Conservation (phyloP, 768 basidiomycete genomes). For the Russula virescens region DNA sequence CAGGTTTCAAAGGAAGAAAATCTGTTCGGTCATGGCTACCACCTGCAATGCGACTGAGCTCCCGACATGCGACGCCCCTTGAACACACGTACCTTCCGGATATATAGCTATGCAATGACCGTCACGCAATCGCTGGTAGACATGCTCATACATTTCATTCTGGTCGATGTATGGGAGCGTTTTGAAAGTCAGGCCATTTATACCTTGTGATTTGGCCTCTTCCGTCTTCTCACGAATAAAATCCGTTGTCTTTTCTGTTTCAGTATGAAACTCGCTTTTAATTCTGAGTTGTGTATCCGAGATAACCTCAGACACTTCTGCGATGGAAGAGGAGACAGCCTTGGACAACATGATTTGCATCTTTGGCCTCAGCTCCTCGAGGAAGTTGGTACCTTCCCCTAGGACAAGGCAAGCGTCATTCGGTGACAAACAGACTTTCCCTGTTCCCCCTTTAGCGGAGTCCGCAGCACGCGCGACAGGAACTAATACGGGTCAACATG, state of each 20-base stretch:
- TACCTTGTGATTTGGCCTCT: slow-evolving; percentile 53
- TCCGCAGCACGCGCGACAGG: slow-evolving; percentile 92
- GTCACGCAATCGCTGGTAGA: slow-evolving; percentile 79
- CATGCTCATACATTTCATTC: slow-evolving; percentile 88
- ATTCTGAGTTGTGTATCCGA: slow-evolving; percentile 81
- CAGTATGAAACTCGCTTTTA: slow-evolving; percentile 82
- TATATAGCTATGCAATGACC: slow-evolving; percentile 96
- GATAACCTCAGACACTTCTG: slow-evolving; percentile 83
- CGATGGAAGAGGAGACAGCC: slow-evolving; percentile 62
- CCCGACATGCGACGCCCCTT: slow-evolving; percentile 13
- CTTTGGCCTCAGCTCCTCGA: slow-evolving; percentile 60
- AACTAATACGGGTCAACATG: slow-evolving; percentile 42
- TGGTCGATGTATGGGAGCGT: slow-evolving; percentile 87
- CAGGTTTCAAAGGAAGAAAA: slow-evolving; percentile 93
- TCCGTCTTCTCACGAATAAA: slow-evolving; percentile 61
- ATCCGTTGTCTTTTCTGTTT: slow-evolving; percentile 65
- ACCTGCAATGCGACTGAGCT: slow-evolving; percentile 43
- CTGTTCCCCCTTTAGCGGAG: slow-evolving; percentile 68
- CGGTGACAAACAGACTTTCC: slow-evolving; percentile 62
- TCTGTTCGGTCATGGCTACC: slow-evolving; percentile 98
- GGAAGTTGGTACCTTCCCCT: slow-evolving; percentile 79
- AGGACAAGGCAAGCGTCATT: slow-evolving; percentile 74
- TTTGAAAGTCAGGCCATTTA: slow-evolving; percentile 72
- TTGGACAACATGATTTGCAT: slow-evolving; percentile 89
- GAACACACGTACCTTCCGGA: slow-evolving; percentile 70